Evolutionary conservation across 108 stramenopile species (phyloP), one percentile per base, ranked within the genome.

Genomic region (Skeletonema marinoi): DNA sequence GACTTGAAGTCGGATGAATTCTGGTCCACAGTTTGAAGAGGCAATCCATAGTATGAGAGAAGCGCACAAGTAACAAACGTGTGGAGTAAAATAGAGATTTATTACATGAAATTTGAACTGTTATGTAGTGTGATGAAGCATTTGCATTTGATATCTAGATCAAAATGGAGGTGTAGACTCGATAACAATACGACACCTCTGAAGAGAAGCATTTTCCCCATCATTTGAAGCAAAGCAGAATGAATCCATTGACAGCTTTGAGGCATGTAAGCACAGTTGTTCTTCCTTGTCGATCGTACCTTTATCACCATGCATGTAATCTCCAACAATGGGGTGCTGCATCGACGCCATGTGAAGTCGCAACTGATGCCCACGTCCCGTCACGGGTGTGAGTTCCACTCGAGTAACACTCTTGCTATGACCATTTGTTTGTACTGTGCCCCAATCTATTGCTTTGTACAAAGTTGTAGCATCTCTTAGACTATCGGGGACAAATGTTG

Each of bases 361-460:
- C 6, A 92, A 69, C 77, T 93, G 92, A 54, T 93, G 92, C 11
- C 90, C 90, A 29, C 92, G 48, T 0, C 92, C 92, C 3, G 92
- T 93, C 39, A 86, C 48, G 6, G 92, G 92, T 42, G 56, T 65
- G 17, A 87, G 61, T 59, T 81, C 69, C 6, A 87, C 74, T 38
- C 72, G 62, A 46, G 84, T 81, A 17, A 36, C 66, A 56, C 50
- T 50, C n/a, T 13, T 63, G 8, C 46, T 68, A 30, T 32, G 32
- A 46, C 42, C 58, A 46, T 60, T 44, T 9, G 44, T 72, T 68
- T 33, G 41, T 25, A 50, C 30, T 44, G 29, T 68, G 32, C 30
- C 31, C 58, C 73, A 62, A 32, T 79, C 59, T 31, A 77, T 59
- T 7, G 76, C 75, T 46, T 42, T 50, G 54, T 68, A 89, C 11